Evolutionary conservation across 139 green algal genomes (phyloP).

Genomic region (Trebouxia sp.): DNA sequence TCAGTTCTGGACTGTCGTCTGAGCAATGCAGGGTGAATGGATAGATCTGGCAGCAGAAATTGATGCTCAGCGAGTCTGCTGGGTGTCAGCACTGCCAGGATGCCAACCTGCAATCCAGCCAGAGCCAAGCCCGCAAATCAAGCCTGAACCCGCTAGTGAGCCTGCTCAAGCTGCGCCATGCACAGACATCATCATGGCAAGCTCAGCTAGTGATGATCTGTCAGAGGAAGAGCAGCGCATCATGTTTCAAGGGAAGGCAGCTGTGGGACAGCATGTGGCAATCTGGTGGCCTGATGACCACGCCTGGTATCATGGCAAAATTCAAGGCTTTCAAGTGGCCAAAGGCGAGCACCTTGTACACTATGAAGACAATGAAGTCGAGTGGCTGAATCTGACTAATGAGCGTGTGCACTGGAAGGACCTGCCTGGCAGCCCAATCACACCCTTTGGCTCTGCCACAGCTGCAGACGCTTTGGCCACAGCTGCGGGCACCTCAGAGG

Average conservation of each 20-base stretch:
- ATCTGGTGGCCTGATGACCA: slow-evolving; percentile 20
- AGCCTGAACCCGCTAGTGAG: not conserved
- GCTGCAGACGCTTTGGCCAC: slow-evolving; percentile 1
- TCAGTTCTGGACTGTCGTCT: not conserved
- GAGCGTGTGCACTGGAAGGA: slow-evolving; percentile 25
- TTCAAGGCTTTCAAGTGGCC: not conserved
- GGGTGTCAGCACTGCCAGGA: not conserved
- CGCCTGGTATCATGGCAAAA: not conserved
- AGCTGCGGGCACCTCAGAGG: slow-evolving; percentile 3
- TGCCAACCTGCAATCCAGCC: not conserved
- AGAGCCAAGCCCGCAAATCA: not conserved
- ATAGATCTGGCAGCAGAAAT: slow-evolving; percentile 4
- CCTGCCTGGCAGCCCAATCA: not conserved
- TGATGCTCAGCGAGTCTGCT: slow-evolving; percentile 6
- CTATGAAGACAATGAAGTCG: slow-evolving; percentile 65
- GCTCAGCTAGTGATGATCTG: not conserved
- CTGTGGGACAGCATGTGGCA: not conserved
- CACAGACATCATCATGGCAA: not conserved
- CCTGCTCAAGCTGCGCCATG: not conserved
- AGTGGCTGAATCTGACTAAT: slow-evolving; percentile 46
- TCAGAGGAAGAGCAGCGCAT: not conserved
- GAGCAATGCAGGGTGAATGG: slow-evolving; percentile 2
- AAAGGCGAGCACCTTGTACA: slow-evolving; percentile 43
- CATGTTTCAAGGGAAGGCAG: not conserved
- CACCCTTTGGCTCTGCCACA: not conserved